Conservation (phyloP, 2,329 filamentous ascomycete genomes). For the Trichoderma simmonsii region DNA sequence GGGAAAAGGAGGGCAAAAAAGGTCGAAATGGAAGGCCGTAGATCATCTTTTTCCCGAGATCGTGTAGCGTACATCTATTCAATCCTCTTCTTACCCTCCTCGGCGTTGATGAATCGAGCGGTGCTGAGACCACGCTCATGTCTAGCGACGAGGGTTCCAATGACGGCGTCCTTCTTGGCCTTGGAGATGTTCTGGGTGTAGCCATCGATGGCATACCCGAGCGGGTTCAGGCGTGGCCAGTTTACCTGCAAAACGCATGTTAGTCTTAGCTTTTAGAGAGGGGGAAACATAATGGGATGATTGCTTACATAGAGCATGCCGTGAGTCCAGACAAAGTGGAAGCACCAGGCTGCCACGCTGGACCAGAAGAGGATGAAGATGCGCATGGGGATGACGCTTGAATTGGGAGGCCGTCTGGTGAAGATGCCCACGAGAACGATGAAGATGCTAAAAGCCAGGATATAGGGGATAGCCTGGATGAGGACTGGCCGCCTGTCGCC, state of each 20-base stretch:
- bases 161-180: slow-evolving; percentile 75
- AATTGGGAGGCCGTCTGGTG: slow-evolving; percentile 67
- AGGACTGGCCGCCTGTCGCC: slow-evolving; percentile 79
- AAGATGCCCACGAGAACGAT: slow-evolving; percentile 73
- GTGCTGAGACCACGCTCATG: slow-evolving; percentile 85
- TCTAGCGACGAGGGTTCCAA: slow-evolving; percentile 65
- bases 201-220: slow-evolving; percentile 80
- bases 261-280: background rate
- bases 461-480: slow-evolving; percentile 90
- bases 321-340: slow-evolving; percentile 75
- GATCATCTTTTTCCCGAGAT: background rate
- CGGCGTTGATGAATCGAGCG: slow-evolving; percentile 75
- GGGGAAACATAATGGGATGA: background rate
- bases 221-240: slow-evolving; percentile 94
- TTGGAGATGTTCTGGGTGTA: slow-evolving; percentile 83
- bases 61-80: slow-evolving; percentile 54
- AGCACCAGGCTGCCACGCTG: slow-evolving; percentile 64
- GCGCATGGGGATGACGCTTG: slow-evolving; percentile 75
- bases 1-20: background rate
- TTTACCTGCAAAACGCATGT: slow-evolving; percentile 64
- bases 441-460: slow-evolving; percentile 82
- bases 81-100: slow-evolving; percentile 98
- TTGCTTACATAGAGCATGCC: slow-evolving; percentile 89
- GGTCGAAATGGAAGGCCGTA: background rate
- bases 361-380: slow-evolving; percentile 80